Conservation (phyloP, 257 asterid species). For the Solanum gandarillasii region DNA sequence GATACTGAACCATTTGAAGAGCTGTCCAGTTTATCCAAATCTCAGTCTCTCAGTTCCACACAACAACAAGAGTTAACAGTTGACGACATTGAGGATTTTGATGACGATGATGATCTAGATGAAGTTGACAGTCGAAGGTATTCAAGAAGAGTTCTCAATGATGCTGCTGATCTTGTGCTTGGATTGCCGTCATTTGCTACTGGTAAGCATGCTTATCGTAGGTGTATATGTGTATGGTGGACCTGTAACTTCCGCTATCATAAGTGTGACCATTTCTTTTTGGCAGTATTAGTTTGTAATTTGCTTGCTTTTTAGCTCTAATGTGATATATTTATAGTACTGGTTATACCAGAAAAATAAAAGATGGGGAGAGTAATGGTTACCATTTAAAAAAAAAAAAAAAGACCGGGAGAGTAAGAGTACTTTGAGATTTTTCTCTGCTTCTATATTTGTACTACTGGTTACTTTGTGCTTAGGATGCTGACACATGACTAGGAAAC, state of each 20-base stretch:
- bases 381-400: neutral
- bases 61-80: constrained; percentile 66
- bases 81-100: constrained; percentile 91
- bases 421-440: neutral
- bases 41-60: constrained; percentile 52
- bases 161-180: constrained; percentile 77
- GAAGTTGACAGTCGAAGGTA: constrained; percentile 67
- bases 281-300: neutral
- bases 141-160: constrained; percentile 91
- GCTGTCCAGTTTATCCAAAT: constrained; percentile 35
- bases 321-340: neutral
- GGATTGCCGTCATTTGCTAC: constrained; percentile 79
- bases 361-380: neutral
- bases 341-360: neutral
- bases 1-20: constrained; percentile 65
- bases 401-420: neutral
- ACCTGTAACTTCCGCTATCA: neutral
- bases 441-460: neutral
- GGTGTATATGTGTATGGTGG: neutral
- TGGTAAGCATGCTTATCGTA: constrained; percentile 28
- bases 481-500: neutral
- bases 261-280: neutral
- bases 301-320: neutral
- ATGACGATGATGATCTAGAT: constrained; percentile 49
- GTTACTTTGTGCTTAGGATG: neutral